Evolutionary conservation across 2,329 filamentous ascomycete genomes (phyloP).

Genomic region (Penicillium sp.): DNA sequence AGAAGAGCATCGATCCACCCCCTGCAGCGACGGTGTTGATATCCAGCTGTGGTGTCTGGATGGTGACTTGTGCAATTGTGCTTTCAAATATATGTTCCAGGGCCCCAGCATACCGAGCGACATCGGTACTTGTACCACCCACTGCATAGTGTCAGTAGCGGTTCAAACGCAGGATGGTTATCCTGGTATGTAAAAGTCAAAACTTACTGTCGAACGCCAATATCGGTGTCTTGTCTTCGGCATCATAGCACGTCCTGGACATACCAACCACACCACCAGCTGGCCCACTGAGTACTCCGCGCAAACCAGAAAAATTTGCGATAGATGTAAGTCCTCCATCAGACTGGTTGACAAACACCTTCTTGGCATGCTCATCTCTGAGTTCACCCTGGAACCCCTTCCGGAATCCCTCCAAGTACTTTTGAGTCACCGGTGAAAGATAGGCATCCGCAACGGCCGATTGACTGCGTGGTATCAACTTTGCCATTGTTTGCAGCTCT

Average conservation of each 20-base stretch:
- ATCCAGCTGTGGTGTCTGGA: slow-evolving; percentile 72
- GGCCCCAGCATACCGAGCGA: slow-evolving; percentile 78
- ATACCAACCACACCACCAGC: slow-evolving; percentile 91
- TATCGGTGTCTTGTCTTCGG: slow-evolving; percentile 52
- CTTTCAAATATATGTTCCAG: slow-evolving; percentile 94
- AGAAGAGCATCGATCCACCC: slow-evolving; percentile 69
- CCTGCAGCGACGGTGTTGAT: slow-evolving; percentile 93
- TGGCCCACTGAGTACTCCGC: slow-evolving; percentile 82
- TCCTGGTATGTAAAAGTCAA: no score
- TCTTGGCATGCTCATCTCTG: slow-evolving; percentile 23
- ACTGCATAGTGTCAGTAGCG: slow-evolving; percentile 37
- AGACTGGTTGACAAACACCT: slow-evolving; percentile 67
- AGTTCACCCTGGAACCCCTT: slow-evolving; percentile 74
- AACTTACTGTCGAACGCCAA: slow-evolving; percentile 5
- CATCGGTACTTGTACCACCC: slow-evolving; percentile 86
- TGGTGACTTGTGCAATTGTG: slow-evolving; percentile 81
- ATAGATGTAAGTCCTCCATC: slow-evolving; percentile 61
- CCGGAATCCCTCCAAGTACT: slow-evolving; percentile 55
- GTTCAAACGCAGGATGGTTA: no score
- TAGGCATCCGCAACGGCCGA: slow-evolving; percentile 76
- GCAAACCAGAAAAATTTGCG: slow-evolving; percentile 50
- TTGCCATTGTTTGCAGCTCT: slow-evolving; percentile 71
- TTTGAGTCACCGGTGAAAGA: slow-evolving; percentile 66
- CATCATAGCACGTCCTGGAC: slow-evolving; percentile 82
- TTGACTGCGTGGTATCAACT: slow-evolving; percentile 68